Conservation (phyloP, 176 grass and related monocot species). For the Triticum dicoccoides region DNA sequence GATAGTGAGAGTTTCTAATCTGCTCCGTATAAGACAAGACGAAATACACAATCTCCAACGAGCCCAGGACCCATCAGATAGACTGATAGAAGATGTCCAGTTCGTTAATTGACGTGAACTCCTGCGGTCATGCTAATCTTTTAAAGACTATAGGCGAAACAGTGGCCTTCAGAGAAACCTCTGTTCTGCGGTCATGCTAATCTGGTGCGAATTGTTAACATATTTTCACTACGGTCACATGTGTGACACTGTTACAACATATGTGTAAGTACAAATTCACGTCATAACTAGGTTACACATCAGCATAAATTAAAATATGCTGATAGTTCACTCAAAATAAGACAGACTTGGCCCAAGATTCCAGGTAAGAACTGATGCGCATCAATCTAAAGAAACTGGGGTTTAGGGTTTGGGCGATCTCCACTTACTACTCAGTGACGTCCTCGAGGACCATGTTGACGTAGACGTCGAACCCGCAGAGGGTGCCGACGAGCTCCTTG, state of each 20-base stretch:
- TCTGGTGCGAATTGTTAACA: background rate
- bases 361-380: background rate
- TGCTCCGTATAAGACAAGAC: background rate
- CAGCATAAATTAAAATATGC: background rate
- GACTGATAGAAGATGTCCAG: background rate
- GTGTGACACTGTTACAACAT: background rate
- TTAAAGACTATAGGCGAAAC: too few species aligned
- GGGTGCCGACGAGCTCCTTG: constrained; percentile 97
- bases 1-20: background rate
- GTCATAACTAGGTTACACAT: background rate
- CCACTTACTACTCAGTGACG: constrained; percentile 95
- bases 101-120: background rate
- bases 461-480: constrained; percentile 95
- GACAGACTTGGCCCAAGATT: background rate
- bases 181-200: background rate
- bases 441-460: constrained; percentile 99
- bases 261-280: background rate
- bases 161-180: too few species aligned
- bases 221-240: background rate
- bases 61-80: background rate
- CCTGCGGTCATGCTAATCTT: background rate
- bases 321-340: constrained; percentile 11
- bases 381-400: background rate
- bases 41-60: background rate
- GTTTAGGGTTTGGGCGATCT: constrained; percentile 46